These are phyloP conservation scores for Yamadazyma scolyti DNA, from an alignment of 805 yeast species.

Conservation along the genomic window DNA sequence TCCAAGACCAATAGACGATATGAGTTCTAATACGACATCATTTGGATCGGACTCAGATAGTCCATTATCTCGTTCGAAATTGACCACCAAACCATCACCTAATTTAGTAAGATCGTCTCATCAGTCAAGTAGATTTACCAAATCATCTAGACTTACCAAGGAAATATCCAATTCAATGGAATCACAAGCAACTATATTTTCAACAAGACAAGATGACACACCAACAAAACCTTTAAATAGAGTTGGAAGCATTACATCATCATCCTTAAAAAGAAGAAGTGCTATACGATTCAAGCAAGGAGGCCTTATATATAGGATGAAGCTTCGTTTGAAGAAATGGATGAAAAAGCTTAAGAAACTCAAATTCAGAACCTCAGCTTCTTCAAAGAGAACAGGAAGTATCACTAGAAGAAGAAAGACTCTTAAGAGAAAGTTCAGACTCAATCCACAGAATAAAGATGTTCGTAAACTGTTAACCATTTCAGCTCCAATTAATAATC, in stretches of 20 bases:
- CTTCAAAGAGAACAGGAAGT: slow-evolving; percentile 20
- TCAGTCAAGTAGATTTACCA: too few species aligned
- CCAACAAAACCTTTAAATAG: slow-evolving; percentile 1
- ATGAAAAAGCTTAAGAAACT: slow-evolving; percentile 19
- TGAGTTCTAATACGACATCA: slow-evolving; percentile 8
- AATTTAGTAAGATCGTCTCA: too few species aligned
- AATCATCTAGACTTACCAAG: slow-evolving; percentile 6
- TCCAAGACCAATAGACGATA: slow-evolving; percentile 4
- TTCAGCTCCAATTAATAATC: slow-evolving; percentile 31
- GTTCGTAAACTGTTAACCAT: slow-evolving; percentile 12
- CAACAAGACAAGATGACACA: slow-evolving; percentile 26
- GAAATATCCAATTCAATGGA: slow-evolving; percentile 35
- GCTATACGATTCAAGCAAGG: slow-evolving; percentile 36
- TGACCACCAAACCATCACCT: neutral
- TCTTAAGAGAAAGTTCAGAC: slow-evolving; percentile 14
- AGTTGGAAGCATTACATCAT: slow-evolving; percentile 3
- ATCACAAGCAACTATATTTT: slow-evolving; percentile 42
- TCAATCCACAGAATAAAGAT: slow-evolving; percentile 12
- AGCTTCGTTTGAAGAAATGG: slow-evolving; percentile 21
- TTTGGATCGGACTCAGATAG: slow-evolving; percentile 9
- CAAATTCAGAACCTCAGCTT: slow-evolving; percentile 18
- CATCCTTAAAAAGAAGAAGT: slow-evolving; percentile 21
- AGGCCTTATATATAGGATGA: slow-evolving; percentile 26
- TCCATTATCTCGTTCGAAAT: slow-evolving; percentile 4
- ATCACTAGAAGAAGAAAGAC: slow-evolving; percentile 10